Evolutionary conservation across 1,139 yeast genomes (phyloP).

Genomic region (Waltiozyma sp.): DNA sequence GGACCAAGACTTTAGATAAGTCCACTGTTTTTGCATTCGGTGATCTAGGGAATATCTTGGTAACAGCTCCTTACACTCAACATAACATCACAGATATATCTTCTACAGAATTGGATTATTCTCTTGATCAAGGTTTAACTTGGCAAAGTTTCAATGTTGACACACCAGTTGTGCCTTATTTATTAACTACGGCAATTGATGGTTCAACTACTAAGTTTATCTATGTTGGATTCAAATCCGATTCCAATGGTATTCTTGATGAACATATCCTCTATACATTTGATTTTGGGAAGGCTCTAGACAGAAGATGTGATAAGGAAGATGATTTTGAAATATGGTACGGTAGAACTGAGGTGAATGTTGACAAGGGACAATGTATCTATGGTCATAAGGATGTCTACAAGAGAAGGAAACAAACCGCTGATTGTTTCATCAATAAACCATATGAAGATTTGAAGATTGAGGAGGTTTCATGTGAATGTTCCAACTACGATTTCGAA

Average conservation of each 20-base stretch:
- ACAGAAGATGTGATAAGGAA: conserved; percentile 35
- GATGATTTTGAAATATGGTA: conserved; percentile 62
- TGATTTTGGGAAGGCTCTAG: conserved; percentile 53
- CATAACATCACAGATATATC: conserved; percentile 19
- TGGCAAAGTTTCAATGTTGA: conserved; percentile 51
- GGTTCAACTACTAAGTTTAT: conserved; percentile 58
- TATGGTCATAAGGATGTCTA: conserved; percentile 66
- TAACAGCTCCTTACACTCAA: conserved; percentile 40
- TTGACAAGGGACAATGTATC: conserved; percentile 43
- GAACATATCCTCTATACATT: conserved; percentile 28
- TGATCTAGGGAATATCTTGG: conserved; percentile 67
- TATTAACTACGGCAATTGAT: conserved; percentile 55
- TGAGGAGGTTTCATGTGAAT: conserved; percentile 50
- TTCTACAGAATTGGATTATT: conserved; percentile 32
- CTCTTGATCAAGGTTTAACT: conserved; percentile 64
- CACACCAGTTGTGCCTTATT: conserved; percentile 32
- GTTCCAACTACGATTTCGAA: conserved; percentile 60
- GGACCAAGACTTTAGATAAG: conserved; percentile 47
- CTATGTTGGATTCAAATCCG: conserved; percentile 31
- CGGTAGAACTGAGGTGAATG: conserved; percentile 37
- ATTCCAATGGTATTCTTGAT: conserved; percentile 3
- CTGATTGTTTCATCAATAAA: conserved; percentile 59
- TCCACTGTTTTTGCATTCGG: conserved; percentile 59
- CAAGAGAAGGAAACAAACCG: conserved; percentile 54
- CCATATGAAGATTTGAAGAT: conserved; percentile 48